Evolutionary conservation across 1,284 basidiomycete genomes (phyloP).

Genomic region (Cutaneotrichosporon arboriforme): DNA sequence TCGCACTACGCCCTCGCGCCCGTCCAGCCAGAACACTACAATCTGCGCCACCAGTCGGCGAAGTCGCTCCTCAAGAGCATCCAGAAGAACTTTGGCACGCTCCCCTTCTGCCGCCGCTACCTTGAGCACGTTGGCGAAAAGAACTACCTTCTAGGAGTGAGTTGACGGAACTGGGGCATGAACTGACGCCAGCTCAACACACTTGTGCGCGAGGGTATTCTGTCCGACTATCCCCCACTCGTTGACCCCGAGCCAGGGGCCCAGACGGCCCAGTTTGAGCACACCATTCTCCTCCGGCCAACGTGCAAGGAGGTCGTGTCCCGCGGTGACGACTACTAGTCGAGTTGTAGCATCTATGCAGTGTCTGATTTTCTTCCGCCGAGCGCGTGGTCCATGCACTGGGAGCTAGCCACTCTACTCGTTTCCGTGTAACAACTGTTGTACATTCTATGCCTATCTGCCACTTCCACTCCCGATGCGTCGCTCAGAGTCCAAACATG

Average conservation of each 20-base stretch:
- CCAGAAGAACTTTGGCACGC: conserved; percentile 86
- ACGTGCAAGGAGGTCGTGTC: conserved; percentile 94
- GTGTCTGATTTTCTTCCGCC: not conserved
- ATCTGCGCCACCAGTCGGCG: conserved; percentile 64
- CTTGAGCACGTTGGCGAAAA: conserved; percentile 90
- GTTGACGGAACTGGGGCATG: conserved; percentile 44
- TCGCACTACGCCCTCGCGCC: conserved; percentile 74
- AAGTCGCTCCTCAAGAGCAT: conserved; percentile 83
- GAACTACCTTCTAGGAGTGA: conserved; percentile 84
- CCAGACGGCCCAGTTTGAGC: conserved; percentile 95
- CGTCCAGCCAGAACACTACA: conserved; percentile 34
- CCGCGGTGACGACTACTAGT: conserved; percentile 82
- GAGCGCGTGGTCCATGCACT: not conserved
- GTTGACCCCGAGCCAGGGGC: conserved; percentile 62
- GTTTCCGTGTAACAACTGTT: not conserved
- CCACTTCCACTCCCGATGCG: not conserved
- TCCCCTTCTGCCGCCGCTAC: conserved; percentile 94
- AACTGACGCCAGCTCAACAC: conserved; percentile 69
- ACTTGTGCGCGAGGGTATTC: conserved; percentile 79
- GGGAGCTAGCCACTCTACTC: not conserved
- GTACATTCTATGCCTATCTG: not conserved
- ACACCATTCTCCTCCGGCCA: conserved; percentile 84
- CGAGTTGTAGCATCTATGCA: conserved; percentile 1
- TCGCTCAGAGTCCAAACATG: conserved; percentile 54
- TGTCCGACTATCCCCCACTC: conserved; percentile 91